Percentiles rank a stretch among this genome's conserved stretches.
Evolutionary conservation across 2,329 filamentous ascomycete genomes (phyloP).

Genomic region (Ophiostoma ulmi): DNA sequence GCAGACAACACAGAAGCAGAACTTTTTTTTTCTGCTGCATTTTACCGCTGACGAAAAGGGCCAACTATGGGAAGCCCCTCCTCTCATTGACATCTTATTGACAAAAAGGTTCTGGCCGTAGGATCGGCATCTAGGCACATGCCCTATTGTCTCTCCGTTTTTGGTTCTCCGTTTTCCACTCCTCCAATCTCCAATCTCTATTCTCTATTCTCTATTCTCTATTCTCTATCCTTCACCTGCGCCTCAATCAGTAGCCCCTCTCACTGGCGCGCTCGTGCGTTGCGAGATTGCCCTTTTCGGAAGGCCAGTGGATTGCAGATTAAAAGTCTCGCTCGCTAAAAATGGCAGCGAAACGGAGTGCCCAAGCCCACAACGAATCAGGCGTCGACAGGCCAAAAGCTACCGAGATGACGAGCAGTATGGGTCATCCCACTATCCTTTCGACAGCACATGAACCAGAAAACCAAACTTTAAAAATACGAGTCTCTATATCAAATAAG

Average conservation of each 20-base stretch:
- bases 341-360: conserved; percentile 4
- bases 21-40: neutral
- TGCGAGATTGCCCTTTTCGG: neutral
- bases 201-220: neutral
- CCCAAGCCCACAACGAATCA: neutral
- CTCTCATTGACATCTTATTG: neutral
- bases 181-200: no score
- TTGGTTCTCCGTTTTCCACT: neutral
- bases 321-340: neutral
- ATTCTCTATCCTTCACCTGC: neutral
- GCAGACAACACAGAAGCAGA: neutral
- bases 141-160: neutral
- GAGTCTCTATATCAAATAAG: neutral
- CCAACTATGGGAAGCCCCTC: neutral
- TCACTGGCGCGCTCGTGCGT: neutral
- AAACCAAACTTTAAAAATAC: neutral
- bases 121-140: neutral
- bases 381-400: neutral
- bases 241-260: neutral
- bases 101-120: neutral
- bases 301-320: neutral
- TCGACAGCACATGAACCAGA: neutral
- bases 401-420: conserved; percentile 12
- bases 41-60: neutral
- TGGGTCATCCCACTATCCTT: neutral